Evolutionary conservation across 2,329 filamentous ascomycete species (phyloP).

Genomic region (Xylaria sp.): DNA sequence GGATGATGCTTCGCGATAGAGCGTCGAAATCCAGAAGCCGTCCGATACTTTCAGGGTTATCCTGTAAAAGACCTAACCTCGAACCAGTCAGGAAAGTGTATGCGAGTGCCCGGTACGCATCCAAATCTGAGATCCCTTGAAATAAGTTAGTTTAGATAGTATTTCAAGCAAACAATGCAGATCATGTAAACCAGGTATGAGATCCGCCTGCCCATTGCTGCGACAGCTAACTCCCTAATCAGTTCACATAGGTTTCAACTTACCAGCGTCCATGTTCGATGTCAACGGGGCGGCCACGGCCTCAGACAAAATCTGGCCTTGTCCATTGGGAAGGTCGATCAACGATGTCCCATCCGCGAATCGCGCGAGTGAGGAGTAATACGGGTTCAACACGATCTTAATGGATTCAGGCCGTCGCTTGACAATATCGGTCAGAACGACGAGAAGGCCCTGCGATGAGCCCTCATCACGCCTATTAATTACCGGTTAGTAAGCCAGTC

Average conservation of each 20-base stretch:
- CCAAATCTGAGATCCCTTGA: conserved; percentile 18
- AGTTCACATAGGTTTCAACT: conserved; percentile 12
- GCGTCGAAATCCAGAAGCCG: conserved; percentile 46
- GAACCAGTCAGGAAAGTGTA: conserved; percentile 40
- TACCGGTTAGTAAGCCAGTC: conserved; percentile 16
- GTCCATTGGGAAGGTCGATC: conserved; percentile 25
- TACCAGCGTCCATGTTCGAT: conserved; percentile 29
- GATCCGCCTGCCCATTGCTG: not conserved
- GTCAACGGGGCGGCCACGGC: conserved; percentile 36
- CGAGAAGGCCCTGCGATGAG: conserved; percentile 43
- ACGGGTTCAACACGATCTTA: conserved; percentile 39
- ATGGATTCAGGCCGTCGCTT: conserved; percentile 39
- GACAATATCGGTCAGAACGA: conserved; percentile 45
- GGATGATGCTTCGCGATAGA: conserved; percentile 51
- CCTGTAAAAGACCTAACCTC: conserved; percentile 49
- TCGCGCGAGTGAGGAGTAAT: conserved; percentile 49
- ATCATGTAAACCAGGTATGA: not conserved
- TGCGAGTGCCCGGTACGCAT: conserved; percentile 39
- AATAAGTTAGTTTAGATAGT: conserved; percentile 12
- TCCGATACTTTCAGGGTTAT: conserved; percentile 46
- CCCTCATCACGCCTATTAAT: conserved; percentile 32
- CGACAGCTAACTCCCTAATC: too few relatives aligned
- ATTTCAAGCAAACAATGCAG: not conserved
- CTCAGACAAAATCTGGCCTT: conserved; percentile 30
- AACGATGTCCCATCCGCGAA: conserved; percentile 40